Percentiles rank a stretch among this genome's conserved stretches.
These are phyloP conservation scores for Heliamphora pulchella DNA, from an alignment of 179 eudicot species.

Conservation along the genomic window DNA sequence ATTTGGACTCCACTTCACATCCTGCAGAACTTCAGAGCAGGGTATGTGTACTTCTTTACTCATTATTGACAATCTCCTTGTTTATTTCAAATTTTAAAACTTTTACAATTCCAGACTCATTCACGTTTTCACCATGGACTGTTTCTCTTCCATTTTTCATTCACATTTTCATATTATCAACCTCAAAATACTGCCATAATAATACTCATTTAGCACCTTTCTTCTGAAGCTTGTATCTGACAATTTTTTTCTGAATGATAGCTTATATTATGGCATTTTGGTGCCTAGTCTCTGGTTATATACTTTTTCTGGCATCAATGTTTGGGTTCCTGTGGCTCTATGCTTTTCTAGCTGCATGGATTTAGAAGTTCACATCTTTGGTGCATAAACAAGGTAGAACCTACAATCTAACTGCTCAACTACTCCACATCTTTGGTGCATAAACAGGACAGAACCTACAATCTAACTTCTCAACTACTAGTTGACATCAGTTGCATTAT, in stretches of 20 bases:
- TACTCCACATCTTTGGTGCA: background rate
- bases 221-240: background rate
- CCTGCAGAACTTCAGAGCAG: slow-evolving; percentile 38
- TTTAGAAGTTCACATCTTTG: background rate
- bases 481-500: too few species aligned
- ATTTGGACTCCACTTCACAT: slow-evolving; percentile 34
- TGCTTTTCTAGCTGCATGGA: background rate
- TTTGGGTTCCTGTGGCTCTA: background rate
- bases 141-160: background rate
- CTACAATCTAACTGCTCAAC: background rate
- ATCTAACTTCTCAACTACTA: background rate
- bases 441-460: background rate
- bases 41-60: slow-evolving; percentile 24
- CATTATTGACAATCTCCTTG: background rate
- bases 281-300: background rate
- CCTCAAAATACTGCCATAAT: background rate
- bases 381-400: background rate
- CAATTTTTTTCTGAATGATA: background rate
- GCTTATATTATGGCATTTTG: background rate
- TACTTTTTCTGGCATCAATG: background rate
- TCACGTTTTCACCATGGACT: too few species aligned
- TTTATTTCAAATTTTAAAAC: background rate
- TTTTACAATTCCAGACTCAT: too few species aligned
- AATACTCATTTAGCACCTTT: background rate
- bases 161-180: background rate